phyloP scores from a whole-genome alignment of 352 stramenopile genomes.

The Phytophthora pseudosyringae region DNA sequence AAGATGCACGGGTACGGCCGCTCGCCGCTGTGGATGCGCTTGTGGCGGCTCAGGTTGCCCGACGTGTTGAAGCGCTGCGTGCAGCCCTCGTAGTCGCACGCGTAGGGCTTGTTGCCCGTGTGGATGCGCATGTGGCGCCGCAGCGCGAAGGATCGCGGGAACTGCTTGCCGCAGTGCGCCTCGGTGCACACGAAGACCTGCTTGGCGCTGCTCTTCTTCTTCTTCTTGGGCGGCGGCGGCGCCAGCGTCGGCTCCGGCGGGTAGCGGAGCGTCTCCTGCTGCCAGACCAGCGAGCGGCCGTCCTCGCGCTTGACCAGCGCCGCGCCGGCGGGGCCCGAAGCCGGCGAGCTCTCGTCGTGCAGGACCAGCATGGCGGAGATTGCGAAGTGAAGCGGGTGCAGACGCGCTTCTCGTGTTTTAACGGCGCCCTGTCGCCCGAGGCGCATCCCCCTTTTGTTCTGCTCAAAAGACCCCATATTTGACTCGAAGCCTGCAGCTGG shows the following conservation, averaged over 20 bases:
- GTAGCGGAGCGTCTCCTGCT: conserved; percentile 12
- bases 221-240: conserved; percentile 18
- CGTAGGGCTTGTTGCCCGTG: conserved; percentile 85
- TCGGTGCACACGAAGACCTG: conserved; percentile 79
- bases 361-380: conserved; percentile 46
- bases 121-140: conserved; percentile 87
- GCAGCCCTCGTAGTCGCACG: conserved; percentile 79
- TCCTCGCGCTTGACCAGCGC: conserved; percentile 30
- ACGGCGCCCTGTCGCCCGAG: conserved; percentile 27
- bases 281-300: conserved; percentile 17
- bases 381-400: conserved; percentile 42
- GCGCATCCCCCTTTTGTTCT: conserved; percentile 41
- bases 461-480: conserved; percentile 10
- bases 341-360: conserved; percentile 18
- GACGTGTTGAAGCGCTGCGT: conserved; percentile 88
- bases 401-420: no score
- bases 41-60: conserved; percentile 87
- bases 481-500: no score
- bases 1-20: conserved; percentile 85
- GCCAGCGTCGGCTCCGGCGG: not conserved
- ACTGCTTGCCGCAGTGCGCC: conserved; percentile 84
- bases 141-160: conserved; percentile 85
- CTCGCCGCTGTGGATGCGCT: conserved; percentile 88
- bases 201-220: conserved; percentile 53
- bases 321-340: not conserved